Evolutionary conservation across 495 filamentous ascomycete genomes (phyloP), one percentile per base, ranked within the genome.

Genomic region (Viridothelium virens): DNA sequence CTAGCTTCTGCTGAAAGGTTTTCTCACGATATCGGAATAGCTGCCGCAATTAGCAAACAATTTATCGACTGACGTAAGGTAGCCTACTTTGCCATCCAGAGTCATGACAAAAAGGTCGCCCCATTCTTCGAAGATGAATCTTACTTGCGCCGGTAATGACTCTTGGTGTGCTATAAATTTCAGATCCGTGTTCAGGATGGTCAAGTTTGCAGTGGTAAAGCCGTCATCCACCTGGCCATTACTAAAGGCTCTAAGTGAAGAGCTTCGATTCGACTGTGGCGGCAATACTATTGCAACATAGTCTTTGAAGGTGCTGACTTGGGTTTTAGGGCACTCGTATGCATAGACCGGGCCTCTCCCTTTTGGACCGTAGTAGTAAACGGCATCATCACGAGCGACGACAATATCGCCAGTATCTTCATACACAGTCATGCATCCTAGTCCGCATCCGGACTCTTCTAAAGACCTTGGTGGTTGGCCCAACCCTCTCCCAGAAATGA

Each of bases 11-110:
- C 70, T 91, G 88, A 9, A 97, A 80, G 0, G 86, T 83, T 76
- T 96, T 97, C 71, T 97, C 92, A 69, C 92, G 91, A 74, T 98
- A 98, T 4, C 91, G 88, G 67, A 87, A 89, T 36, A 96, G 83
- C 89, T 92, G 68, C 11, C 11, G 12, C 14, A 10, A 41, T 36
- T 47, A 63, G 37, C 47, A 66, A 38, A 25, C 14, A 7, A 16
- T 38, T 36, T 1, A 3, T 34, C 41, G 9, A 36, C 7, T 0
- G 0, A 41, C 2, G 25, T 11, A 37, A 2, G 56, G 65, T 14
- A 39, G 72, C 79, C 68, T 73, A 92, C 89, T 80, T 96, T 96
- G 69, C 94, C 93, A 74, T 97, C 91, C 66, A 90, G 84, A 0
- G 89, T 92, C 9, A 98, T 79, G 34, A 93, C 82, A 70, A 91